phyloP scores from a whole-genome alignment of 73 alveolate genomes.

The Tetrahymena elliotti region DNA sequence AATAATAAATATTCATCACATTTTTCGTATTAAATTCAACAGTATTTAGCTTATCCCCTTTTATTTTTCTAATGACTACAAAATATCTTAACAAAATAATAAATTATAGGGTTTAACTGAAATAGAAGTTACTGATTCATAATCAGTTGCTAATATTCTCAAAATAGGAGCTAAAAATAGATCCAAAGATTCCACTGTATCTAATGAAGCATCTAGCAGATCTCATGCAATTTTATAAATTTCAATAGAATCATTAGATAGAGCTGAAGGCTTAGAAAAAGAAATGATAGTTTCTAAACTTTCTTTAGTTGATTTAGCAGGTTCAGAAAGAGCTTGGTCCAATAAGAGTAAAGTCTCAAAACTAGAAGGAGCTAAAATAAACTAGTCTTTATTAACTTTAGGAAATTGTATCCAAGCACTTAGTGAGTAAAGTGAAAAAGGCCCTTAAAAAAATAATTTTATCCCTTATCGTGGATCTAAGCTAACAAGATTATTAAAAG shows the following conservation, averaged over 20 bases:
- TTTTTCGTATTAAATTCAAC: background rate
- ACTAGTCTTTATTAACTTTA: constrained; percentile 96
- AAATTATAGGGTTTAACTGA: constrained; percentile 46
- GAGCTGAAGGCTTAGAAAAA: constrained; percentile 68
- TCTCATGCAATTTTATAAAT: constrained; percentile 62
- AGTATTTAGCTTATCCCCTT: too few relatives aligned
- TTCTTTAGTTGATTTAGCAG: constrained; percentile 97
- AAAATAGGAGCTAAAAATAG: constrained; percentile 86
- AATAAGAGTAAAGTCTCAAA: constrained; percentile 89
- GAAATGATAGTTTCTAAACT: constrained; percentile 80
- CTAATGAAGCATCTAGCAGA: constrained; percentile 35
- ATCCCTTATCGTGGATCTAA: constrained; percentile 99
- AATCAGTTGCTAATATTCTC: constrained; percentile 63
- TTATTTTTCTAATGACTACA: too few relatives aligned
- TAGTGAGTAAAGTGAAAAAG: constrained; percentile 51
- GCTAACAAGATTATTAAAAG: constrained; percentile 66
- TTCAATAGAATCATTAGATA: constrained; percentile 75
- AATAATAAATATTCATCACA: too few relatives aligned
- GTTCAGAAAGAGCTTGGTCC: constrained; percentile 99
- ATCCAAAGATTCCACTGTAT: constrained; percentile 17
- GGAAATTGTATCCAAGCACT: constrained; percentile 99
- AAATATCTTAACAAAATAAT: too few relatives aligned
- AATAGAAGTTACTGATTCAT: constrained; percentile 75
- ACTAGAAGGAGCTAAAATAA: constrained; percentile 99
- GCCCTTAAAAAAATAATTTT: constrained; percentile 79